Percentiles rank a stretch among this genome's conserved stretches.
These are phyloP conservation scores for Aspergillus udagawae DNA, from an alignment of 2,329 filamentous ascomycete genomes.

Conservation along the genomic window DNA sequence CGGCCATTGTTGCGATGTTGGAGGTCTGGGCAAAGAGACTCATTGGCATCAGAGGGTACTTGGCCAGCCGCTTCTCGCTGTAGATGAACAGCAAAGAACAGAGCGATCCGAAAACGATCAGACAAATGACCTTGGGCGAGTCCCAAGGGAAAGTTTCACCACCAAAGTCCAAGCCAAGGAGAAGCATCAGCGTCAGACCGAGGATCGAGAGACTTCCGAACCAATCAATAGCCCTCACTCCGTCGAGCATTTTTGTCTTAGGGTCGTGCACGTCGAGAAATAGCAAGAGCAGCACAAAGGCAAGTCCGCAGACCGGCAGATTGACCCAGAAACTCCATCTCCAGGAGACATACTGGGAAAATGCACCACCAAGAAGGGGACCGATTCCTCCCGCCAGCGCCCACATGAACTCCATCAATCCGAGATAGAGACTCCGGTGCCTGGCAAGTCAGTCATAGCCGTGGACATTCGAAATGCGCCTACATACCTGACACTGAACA, in stretches of 20 bases:
- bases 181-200: slow-evolving; percentile 48
- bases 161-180: slow-evolving; percentile 53
- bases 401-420: slow-evolving; percentile 52
- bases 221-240: slow-evolving; percentile 53
- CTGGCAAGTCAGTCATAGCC: slow-evolving; percentile 18
- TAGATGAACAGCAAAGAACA: slow-evolving; percentile 53
- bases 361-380: slow-evolving; percentile 51
- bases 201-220: slow-evolving; percentile 50
- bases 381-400: slow-evolving; percentile 52
- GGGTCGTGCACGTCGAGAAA: slow-evolving; percentile 56
- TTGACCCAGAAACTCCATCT: slow-evolving; percentile 57
- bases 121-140: slow-evolving; percentile 52
- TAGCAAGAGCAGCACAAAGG: slow-evolving; percentile 48
- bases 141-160: slow-evolving; percentile 52
- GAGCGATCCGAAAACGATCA: slow-evolving; percentile 49
- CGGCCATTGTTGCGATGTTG: slow-evolving; percentile 54
- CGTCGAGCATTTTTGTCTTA: slow-evolving; percentile 46
- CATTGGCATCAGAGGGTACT: slow-evolving; percentile 66
- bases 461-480: background rate
- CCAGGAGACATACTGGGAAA: slow-evolving; percentile 44
- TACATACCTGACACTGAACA: slow-evolving; percentile 49
- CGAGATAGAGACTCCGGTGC: slow-evolving; percentile 48
- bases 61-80: slow-evolving; percentile 61
- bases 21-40: slow-evolving; percentile 55
- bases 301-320: slow-evolving; percentile 47